These are phyloP conservation scores for Stachybotrys echinatus DNA, from an alignment of 2,329 filamentous ascomycete genomes.

Conservation along the genomic window DNA sequence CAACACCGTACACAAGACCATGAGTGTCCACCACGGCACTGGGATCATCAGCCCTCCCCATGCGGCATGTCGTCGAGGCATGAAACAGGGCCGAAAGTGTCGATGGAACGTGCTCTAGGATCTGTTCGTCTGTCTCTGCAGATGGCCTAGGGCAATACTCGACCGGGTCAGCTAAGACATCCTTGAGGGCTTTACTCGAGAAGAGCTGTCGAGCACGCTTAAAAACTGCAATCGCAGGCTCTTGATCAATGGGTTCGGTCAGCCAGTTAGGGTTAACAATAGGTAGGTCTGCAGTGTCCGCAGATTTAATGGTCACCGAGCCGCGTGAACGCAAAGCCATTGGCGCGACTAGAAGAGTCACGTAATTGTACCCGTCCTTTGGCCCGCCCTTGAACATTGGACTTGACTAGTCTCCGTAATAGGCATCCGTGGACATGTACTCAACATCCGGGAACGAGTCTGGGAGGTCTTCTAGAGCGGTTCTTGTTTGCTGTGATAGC, in stretches of 20 bases:
- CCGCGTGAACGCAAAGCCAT: background rate
- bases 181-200: background rate
- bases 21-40: constrained; percentile 49
- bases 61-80: background rate
- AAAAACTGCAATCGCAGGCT: background rate
- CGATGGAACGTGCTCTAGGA: background rate
- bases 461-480: background rate
- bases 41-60: background rate
- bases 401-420: background rate
- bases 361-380: background rate
- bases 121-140: background rate
- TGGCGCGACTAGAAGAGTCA: background rate
- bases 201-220: background rate
- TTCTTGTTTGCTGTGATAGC: background rate
- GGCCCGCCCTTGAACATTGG: background rate
- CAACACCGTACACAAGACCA: constrained; percentile 51
- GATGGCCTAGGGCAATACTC: background rate
- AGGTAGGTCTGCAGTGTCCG: background rate
- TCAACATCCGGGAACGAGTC: background rate
- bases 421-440: background rate
- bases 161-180: background rate
- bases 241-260: background rate
- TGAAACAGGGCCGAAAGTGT: background rate
- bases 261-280: background rate
- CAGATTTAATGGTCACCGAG: background rate